Evolutionary conservation across 345 rosid species (phyloP), one percentile per base, ranked within the genome.

Genomic region (Dovyalis caffra): DNA sequence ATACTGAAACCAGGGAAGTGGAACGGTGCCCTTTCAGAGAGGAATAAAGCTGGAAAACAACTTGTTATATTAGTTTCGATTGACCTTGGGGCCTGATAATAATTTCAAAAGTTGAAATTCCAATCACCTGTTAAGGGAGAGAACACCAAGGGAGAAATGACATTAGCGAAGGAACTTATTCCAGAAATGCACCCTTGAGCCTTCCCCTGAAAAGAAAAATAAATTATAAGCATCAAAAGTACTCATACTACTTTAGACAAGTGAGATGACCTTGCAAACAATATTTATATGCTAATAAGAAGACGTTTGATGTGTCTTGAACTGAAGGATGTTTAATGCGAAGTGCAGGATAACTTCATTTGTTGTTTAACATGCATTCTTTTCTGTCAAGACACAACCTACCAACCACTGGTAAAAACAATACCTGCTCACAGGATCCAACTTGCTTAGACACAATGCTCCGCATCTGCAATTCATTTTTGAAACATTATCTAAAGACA

Each of bases 141-240:
- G 86, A 95, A 92, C 28, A 70, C 77, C 40, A 95, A 64, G 6
- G 97, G 99, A 74, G 95, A 89, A 64, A 91, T 72, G 51, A 92
- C 86, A 62, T 87, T 81, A 15, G 97, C 94, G 56, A 92, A 81
- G 16, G 97, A 87, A 68, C 90, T 80, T 72, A 95, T 87, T 74
- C 99, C 94, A 33, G 97, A 90, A 73, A 92, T 88, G 74, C 92
- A 85, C 25, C 99, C 97, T 80, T 95, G 97, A 75, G 94, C 94
- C 87, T 88, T 95, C 21, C 99, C 97, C 99, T 92, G 85, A 34
- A 81, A 32, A 61, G 40, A 29, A 49, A 40, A 35, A 43, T 37
- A 31, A 16, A 37, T 5, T 0, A 7, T 8, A 16, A 12, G 56
- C 31, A 58, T 34, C 21, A 70, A 8, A 57, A 37, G 12, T 25